Evolutionary conservation across 1,139 yeast species (phyloP).

Genomic region (Barnettozyma hawaiiensis): DNA sequence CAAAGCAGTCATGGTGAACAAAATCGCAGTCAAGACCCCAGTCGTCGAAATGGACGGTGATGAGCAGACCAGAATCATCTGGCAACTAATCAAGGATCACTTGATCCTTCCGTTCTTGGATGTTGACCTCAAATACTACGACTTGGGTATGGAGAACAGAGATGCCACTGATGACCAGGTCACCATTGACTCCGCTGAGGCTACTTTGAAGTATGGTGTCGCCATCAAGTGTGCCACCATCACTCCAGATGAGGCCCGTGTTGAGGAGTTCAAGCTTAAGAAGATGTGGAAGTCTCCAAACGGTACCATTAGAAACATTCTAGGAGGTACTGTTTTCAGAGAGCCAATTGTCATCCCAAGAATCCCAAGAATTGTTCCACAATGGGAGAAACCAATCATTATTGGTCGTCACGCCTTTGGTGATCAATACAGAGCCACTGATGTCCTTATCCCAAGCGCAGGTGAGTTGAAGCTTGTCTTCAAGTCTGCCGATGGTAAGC

Average conservation of each 20-base stretch:
- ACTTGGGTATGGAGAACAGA: conserved; percentile 78
- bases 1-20: conserved; percentile 28
- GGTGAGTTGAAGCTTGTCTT: conserved; percentile 76
- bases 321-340: conserved; percentile 95
- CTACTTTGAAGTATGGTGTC: conserved; percentile 81
- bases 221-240: conserved; percentile 97
- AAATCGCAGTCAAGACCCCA: conserved; percentile 81
- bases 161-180: conserved; percentile 85
- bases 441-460: conserved; percentile 68
- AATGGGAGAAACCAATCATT: conserved; percentile 92
- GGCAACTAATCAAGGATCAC: conserved; percentile 79
- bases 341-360: conserved; percentile 90
- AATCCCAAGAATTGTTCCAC: conserved; percentile 85
- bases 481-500: conserved; percentile 69
- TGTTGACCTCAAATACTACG: conserved; percentile 87
- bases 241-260: conserved; percentile 97
- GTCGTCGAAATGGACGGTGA: conserved; percentile 96
- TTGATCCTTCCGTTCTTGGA: conserved; percentile 81
- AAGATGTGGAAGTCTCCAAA: conserved; percentile 98
- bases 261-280: conserved; percentile 80
- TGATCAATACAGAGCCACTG: conserved; percentile 94
- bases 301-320: conserved; percentile 90
- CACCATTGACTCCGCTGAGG: conserved; percentile 85
- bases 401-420: conserved; percentile 98
- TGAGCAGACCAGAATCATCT: conserved; percentile 90